Evolutionary conservation across 1,139 yeast species (phyloP).

Genomic region (Geotrichum klebahnii): DNA sequence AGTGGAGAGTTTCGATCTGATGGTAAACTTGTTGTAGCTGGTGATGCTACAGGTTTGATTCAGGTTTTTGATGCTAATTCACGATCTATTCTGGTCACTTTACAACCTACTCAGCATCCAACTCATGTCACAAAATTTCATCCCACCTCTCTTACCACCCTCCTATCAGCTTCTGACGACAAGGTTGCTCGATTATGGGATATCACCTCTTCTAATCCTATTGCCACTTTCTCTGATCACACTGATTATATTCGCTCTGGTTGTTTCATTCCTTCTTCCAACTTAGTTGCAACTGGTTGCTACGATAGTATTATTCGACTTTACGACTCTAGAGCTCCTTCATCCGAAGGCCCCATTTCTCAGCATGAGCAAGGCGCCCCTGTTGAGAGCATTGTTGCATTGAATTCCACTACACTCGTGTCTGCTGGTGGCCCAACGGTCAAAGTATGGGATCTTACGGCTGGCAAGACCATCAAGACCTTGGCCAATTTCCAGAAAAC

Average conservation of each 20-base stretch:
- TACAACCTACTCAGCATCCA: conserved; percentile 79
- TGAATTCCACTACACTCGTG: conserved; percentile 73
- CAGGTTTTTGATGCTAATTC: conserved; percentile 83
- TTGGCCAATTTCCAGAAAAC: conserved; percentile 85
- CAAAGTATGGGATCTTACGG: conserved; percentile 87
- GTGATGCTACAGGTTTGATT: conserved; percentile 83
- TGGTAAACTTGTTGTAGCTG: conserved; percentile 78
- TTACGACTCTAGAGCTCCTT: conserved; percentile 71
- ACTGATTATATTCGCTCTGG: conserved; percentile 86
- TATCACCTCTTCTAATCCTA: conserved; percentile 68
- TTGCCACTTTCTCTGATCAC: conserved; percentile 68
- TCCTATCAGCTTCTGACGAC: conserved; percentile 90
- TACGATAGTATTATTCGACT: conserved; percentile 84
- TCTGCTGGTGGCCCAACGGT: conserved; percentile 83
- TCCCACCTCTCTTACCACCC: conserved; percentile 63
- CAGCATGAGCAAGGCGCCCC: conserved; percentile 63
- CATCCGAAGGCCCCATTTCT: conserved; percentile 45
- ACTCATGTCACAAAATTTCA: conserved; percentile 94
- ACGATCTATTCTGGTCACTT: conserved; percentile 69
- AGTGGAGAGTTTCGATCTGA: conserved; percentile 79
- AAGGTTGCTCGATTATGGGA: conserved; percentile 83
- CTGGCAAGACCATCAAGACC: conserved; percentile 61
- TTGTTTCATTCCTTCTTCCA: conserved; percentile 69
- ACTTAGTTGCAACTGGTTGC: conserved; percentile 84
- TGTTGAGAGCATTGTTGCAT: conserved; percentile 79